Evolutionary conservation across 192 early-diverging fungal genomes (phyloP).

Genomic region (Linnemannia hyalina): DNA sequence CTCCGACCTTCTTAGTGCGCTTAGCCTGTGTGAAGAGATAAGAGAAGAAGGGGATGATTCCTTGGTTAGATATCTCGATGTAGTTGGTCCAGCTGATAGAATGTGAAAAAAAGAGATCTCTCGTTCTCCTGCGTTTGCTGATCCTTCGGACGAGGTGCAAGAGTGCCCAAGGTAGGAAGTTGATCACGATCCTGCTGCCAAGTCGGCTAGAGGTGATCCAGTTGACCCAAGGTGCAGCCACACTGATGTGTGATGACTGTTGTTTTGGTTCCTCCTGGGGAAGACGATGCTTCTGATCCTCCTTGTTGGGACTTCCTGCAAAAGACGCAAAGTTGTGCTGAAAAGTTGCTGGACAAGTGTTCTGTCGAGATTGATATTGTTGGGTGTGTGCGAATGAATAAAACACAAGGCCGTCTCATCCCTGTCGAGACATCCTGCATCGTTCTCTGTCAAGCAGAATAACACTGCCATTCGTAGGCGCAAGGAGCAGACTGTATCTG

Average conservation of each 20-base stretch:
- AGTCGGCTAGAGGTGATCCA: not conserved
- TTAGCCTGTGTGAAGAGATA: slow-evolving; percentile 70
- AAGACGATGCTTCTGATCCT: too few relatives aligned
- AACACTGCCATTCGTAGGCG: too few relatives aligned
- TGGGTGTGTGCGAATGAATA: too few relatives aligned
- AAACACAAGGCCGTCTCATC: too few relatives aligned
- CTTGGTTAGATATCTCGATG: not conserved
- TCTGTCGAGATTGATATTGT: too few relatives aligned
- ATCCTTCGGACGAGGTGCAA: not conserved
- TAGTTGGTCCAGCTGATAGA: not conserved
- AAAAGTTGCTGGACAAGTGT: too few relatives aligned
- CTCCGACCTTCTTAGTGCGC: slow-evolving; percentile 99
- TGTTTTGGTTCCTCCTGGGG: not conserved
- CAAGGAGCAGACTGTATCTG: too few relatives aligned
- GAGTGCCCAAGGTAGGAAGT: not conserved
- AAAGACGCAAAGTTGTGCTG: too few relatives aligned
- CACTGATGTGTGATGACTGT: not conserved
- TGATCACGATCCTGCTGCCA: not conserved
- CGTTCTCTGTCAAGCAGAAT: too few relatives aligned
- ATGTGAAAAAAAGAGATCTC: not conserved
- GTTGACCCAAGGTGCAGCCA: not conserved
- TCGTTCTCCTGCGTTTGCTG: not conserved
- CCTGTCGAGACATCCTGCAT: too few relatives aligned
- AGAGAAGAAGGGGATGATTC: not conserved
- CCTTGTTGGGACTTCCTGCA: too few relatives aligned